These are phyloP conservation scores for Ganoderma lucidum DNA, from an alignment of 1,284 basidiomycete species.

Conservation along the genomic window DNA sequence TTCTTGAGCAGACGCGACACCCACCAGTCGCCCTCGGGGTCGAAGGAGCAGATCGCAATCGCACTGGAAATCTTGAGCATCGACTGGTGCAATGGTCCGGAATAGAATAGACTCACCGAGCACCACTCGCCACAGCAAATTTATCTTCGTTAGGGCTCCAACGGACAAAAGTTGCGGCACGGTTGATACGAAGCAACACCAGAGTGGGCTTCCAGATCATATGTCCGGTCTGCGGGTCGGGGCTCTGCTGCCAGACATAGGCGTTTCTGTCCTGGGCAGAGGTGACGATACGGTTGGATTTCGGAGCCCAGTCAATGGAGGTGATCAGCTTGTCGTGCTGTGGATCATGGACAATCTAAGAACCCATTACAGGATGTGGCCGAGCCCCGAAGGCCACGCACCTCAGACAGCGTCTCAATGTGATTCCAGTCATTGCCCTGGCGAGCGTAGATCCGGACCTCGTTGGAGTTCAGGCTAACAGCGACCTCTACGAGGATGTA, in stretches of 20 bases:
- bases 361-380: neutral
- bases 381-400: constrained; percentile 47
- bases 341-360: neutral
- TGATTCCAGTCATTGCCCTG: constrained; percentile 79
- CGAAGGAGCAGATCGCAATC: constrained; percentile 95
- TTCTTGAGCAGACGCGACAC: constrained; percentile 98
- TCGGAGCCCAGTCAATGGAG: constrained; percentile 98
- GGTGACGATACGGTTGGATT: constrained; percentile 97
- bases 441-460: constrained; percentile 84
- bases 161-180: constrained; percentile 94
- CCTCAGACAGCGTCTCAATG: constrained; percentile 88
- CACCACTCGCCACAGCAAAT: constrained; percentile 98
- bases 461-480: constrained; percentile 91
- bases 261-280: constrained; percentile 99
- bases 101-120: constrained; percentile 62
- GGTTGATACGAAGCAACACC: constrained; percentile 94
- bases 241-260: constrained; percentile 94
- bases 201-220: constrained; percentile 95
- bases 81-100: constrained; percentile 12
- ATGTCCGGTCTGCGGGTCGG: constrained; percentile 74
- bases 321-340: constrained; percentile 99
- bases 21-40: constrained; percentile 99
- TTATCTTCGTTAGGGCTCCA: constrained; percentile 99
- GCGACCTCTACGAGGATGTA: constrained; percentile 76
- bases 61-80: constrained; percentile 57